Evolutionary conservation across 768 basidiomycete species (phyloP).

Genomic region (Daedalea quercina): DNA sequence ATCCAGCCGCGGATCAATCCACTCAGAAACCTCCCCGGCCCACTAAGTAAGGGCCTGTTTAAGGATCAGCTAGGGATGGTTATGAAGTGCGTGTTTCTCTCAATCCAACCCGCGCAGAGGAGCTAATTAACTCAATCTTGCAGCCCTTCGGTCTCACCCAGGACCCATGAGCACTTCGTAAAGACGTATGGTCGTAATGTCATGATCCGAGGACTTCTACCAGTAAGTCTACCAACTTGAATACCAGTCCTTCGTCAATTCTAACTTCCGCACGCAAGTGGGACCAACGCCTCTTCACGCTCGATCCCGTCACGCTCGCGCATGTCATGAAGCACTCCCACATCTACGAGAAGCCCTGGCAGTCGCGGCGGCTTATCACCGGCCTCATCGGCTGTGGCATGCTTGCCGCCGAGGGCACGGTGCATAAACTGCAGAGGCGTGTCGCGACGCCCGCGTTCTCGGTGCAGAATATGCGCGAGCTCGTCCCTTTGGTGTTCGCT

Average conservation of each 20-base stretch:
- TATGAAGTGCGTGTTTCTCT: slow-evolving; percentile 43
- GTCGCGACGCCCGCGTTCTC: slow-evolving; percentile 77
- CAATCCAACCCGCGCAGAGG: neutral
- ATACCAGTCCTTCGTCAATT: neutral
- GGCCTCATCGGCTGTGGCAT: slow-evolving; percentile 78
- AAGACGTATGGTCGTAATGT: slow-evolving; percentile 63
- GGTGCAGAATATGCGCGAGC: slow-evolving; percentile 63
- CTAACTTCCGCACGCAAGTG: slow-evolving; percentile 36
- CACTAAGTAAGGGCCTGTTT: slow-evolving; percentile 43
- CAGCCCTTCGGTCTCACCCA: slow-evolving; percentile 49
- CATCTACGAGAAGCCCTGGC: slow-evolving; percentile 81
- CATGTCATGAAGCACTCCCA: slow-evolving; percentile 69
- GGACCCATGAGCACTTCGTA: slow-evolving; percentile 45
- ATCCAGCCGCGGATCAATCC: slow-evolving; percentile 32
- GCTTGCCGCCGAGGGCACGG: slow-evolving; percentile 70
- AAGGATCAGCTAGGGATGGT: slow-evolving; percentile 47
- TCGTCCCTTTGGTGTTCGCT: slow-evolving; percentile 65
- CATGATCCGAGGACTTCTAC: slow-evolving; percentile 59
- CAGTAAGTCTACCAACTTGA: slow-evolving; percentile 41
- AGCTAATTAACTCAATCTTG: neutral
- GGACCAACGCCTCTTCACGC: slow-evolving; percentile 73
- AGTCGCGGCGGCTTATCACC: slow-evolving; percentile 67
- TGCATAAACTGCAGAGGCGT: slow-evolving; percentile 76
- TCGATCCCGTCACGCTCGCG: slow-evolving; percentile 69
- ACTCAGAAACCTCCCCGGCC: slow-evolving; percentile 53